These are phyloP conservation scores for Aspergillus coremiiformis DNA, from an alignment of 495 filamentous ascomycete species.

Conservation along the genomic window DNA sequence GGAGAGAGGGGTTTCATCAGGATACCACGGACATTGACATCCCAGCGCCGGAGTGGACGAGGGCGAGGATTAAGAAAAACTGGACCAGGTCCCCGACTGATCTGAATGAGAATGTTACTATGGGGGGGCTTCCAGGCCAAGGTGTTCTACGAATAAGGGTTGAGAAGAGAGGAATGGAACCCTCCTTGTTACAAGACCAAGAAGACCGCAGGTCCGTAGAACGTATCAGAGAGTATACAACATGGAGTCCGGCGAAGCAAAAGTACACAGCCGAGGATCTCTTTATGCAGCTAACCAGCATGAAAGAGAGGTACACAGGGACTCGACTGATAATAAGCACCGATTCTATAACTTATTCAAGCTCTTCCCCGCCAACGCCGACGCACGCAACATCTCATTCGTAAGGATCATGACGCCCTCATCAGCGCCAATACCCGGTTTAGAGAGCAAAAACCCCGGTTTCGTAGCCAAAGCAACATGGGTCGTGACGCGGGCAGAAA, in stretches of 20 bases:
- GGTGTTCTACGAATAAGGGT: slow-evolving; percentile 9
- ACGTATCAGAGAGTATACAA: not conserved
- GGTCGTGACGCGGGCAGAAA: slow-evolving; percentile 7
- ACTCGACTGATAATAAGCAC: not conserved
- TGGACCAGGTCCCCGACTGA: slow-evolving; percentile 9
- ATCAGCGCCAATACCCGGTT: slow-evolving; percentile 7
- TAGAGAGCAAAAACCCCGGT: slow-evolving; percentile 7
- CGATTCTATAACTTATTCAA: too few species aligned
- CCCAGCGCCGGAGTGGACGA: slow-evolving; percentile 4
- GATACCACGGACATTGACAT: slow-evolving; percentile 2
- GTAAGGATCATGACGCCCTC: slow-evolving; percentile 10
- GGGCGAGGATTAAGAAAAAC: slow-evolving; percentile 6
- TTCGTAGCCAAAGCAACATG: slow-evolving; percentile 6
- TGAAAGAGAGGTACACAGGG: not conserved
- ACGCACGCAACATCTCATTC: slow-evolving; percentile 7
- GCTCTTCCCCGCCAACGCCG: not conserved
- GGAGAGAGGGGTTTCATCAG: not conserved
- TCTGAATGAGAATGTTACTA: not conserved
- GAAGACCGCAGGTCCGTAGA: not conserved
- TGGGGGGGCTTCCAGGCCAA: slow-evolving; percentile 6
- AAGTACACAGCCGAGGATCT: too few species aligned
- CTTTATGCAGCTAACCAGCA: not conserved
- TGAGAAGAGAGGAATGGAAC: not conserved
- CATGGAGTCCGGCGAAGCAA: too few species aligned
- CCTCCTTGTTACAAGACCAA: not conserved